phyloP scores from a whole-genome alignment of 495 filamentous ascomycete species.

The Xylaria curta region DNA sequence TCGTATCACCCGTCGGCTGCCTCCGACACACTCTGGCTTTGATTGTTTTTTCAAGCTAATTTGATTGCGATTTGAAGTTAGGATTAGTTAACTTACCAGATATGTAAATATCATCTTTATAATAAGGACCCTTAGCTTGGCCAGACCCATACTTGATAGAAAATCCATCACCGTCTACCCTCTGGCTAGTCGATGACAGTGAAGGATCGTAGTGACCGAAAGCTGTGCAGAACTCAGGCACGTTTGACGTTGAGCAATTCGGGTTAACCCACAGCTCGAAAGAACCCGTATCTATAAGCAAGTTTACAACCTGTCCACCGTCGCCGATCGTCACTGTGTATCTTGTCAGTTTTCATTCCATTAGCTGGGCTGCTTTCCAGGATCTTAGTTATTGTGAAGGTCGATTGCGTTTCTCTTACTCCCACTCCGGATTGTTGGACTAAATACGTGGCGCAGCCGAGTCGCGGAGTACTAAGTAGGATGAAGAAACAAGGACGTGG shows the following conservation, averaged over 20 bases:
- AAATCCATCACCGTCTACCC: slow-evolving; percentile 29
- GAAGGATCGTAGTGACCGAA: slow-evolving; percentile 44
- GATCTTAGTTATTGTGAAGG: not conserved
- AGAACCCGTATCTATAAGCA: slow-evolving; percentile 55
- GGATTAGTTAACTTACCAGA: slow-evolving; percentile 31
- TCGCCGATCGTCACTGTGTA: slow-evolving; percentile 39
- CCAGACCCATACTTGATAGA: slow-evolving; percentile 46
- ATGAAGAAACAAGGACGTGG: not conserved
- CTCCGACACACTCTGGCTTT: not conserved
- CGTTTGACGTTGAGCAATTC: slow-evolving; percentile 38
- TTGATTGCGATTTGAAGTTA: not conserved
- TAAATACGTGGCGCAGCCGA: not conserved
- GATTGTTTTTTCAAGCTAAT: not conserved
- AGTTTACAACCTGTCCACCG: slow-evolving; percentile 41
- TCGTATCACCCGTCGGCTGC: not conserved
- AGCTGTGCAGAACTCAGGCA: slow-evolving; percentile 33
- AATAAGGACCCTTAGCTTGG: slow-evolving; percentile 36
- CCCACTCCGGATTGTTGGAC: not conserved
- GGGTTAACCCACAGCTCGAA: slow-evolving; percentile 57
- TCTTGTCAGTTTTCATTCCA: not conserved
- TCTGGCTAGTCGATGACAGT: slow-evolving; percentile 41
- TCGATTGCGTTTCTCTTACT: no score
- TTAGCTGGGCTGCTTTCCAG: not conserved
- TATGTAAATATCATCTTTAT: slow-evolving; percentile 47
- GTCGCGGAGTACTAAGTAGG: not conserved